phyloP scores from a whole-genome alignment of 805 yeast genomes.

The Yarrowia hollandica region DNA sequence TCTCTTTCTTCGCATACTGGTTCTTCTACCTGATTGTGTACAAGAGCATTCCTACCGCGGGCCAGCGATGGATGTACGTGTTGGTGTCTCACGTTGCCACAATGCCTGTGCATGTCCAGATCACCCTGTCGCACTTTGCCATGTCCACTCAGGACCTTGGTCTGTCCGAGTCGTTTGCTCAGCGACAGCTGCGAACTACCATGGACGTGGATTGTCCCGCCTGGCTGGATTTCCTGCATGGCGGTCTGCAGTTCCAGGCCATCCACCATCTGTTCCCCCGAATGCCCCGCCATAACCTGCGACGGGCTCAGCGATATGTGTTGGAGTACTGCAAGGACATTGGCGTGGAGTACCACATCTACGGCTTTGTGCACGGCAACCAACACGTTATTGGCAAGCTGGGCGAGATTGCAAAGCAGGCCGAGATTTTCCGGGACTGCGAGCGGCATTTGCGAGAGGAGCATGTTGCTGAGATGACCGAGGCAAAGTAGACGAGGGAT shows the following conservation, averaged over 20 bases:
- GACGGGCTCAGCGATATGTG: conserved; percentile 71
- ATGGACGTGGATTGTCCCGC: conserved; percentile 95
- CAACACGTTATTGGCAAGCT: conserved; percentile 65
- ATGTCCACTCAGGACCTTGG: conserved; percentile 91
- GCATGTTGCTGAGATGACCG: not conserved
- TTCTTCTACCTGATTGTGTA: conserved; percentile 65
- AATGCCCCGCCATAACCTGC: conserved; percentile 81
- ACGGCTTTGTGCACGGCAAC: conserved; percentile 81
- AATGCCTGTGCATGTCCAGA: conserved; percentile 92
- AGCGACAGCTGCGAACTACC: conserved; percentile 82
- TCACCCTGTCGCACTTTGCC: conserved; percentile 86
- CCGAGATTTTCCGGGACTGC: conserved; percentile 72
- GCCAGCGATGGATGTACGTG: conserved; percentile 59
- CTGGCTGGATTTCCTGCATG: conserved; percentile 89
- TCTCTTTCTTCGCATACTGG: conserved; percentile 74
- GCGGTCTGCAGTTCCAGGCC: conserved; percentile 90
- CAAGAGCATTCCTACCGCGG: conserved; percentile 52
- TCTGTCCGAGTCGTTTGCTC: conserved; percentile 71
- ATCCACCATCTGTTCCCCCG: conserved; percentile 89
- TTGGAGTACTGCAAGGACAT: conserved; percentile 72
- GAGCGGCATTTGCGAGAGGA: conserved; percentile 59
- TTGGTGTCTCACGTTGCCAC: conserved; percentile 77
- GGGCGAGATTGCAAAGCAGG: conserved; percentile 77
- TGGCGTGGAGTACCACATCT: conserved; percentile 77
- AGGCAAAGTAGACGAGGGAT: not conserved